These are phyloP conservation scores for Xanthoconium separans DNA, from an alignment of 1,284 basidiomycete genomes.

Conservation along the genomic window DNA sequence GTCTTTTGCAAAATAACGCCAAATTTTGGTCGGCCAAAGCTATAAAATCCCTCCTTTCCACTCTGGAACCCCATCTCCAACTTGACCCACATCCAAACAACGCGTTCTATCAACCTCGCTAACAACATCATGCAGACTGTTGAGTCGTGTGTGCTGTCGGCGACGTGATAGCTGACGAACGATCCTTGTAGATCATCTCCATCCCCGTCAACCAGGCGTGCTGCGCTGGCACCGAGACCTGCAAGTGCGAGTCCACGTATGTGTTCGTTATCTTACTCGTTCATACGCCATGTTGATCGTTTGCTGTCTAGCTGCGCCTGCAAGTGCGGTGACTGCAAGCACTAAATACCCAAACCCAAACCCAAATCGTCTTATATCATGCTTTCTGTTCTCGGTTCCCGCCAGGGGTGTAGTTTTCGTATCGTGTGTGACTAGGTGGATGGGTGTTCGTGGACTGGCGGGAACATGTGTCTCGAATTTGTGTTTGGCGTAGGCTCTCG, in stretches of 20 bases:
- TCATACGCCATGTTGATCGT: slow-evolving; percentile 4
- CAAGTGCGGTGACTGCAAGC: slow-evolving; percentile 24
- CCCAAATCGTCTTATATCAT: too few species aligned
- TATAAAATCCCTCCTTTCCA: too few species aligned
- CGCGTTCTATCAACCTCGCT: too few species aligned
- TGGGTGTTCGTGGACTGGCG: background rate
- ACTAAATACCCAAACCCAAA: too few species aligned
- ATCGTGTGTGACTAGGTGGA: background rate
- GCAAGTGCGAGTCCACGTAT: slow-evolving; percentile 16
- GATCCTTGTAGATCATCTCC: slow-evolving; percentile 16
- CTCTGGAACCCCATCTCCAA: too few species aligned
- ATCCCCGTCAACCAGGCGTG: slow-evolving; percentile 26
- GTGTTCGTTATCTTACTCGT: too few species aligned
- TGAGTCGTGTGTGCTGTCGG: too few species aligned
- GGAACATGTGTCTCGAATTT: background rate
- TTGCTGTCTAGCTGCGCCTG: slow-evolving; percentile 14
- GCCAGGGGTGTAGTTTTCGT: background rate
- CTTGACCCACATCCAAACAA: too few species aligned
- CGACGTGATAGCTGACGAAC: background rate
- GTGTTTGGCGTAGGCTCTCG: background rate
- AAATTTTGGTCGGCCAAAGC: too few species aligned
- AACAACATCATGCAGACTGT: too few species aligned
- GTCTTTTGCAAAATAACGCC: too few species aligned
- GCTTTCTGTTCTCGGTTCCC: too few species aligned
- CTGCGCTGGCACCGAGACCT: slow-evolving; percentile 17